These are phyloP conservation scores for Geum urbanum DNA, from an alignment of 306 rosid genomes.

Conservation along the genomic window DNA sequence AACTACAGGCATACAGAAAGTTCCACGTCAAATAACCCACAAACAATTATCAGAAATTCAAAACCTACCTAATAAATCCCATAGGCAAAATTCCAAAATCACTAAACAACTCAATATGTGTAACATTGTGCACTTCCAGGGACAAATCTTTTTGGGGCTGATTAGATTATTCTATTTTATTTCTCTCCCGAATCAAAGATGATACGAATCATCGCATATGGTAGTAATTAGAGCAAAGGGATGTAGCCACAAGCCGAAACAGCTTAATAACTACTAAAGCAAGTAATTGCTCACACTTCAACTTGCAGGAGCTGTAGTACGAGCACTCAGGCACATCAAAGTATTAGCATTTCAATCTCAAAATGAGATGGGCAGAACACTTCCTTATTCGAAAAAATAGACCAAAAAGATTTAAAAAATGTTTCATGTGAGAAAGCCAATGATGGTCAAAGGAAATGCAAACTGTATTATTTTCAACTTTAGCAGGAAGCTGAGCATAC, in stretches of 20 bases:
- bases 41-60: neutral
- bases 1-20: constrained; percentile 18
- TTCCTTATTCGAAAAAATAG: neutral
- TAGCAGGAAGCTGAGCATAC: constrained; percentile 33
- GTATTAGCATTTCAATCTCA: neutral
- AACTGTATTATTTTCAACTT: neutral
- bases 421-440: neutral
- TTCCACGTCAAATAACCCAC: constrained; percentile 18
- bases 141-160: neutral
- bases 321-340: neutral
- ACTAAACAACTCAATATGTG: neutral
- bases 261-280: neutral
- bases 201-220: neutral
- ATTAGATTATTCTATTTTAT: neutral
- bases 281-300: neutral
- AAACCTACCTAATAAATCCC: neutral
- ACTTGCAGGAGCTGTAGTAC: neutral
- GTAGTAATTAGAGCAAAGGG: neutral
- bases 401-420: neutral
- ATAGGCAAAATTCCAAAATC: neutral
- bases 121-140: neutral
- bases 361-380: neutral
- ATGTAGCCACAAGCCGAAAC: neutral
- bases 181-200: neutral
- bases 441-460: neutral